Percentiles rank a stretch among this genome's conserved stretches.
Conservation (phyloP, 2,329 filamentous ascomycete species). For the Fusarium concolor region DNA sequence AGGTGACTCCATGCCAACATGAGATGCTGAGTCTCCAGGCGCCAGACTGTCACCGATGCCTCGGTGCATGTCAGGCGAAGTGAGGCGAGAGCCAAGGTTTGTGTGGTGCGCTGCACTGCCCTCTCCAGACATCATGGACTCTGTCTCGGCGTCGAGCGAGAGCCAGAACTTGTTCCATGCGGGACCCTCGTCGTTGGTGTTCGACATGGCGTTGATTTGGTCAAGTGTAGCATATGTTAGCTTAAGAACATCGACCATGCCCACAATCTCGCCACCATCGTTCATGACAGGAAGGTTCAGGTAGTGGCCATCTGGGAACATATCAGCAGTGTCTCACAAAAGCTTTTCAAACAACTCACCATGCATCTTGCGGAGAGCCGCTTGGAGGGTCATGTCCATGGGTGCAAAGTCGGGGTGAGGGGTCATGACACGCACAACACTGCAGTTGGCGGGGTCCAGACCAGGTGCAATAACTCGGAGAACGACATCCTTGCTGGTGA, state of each 20-base stretch:
- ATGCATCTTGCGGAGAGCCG: slow-evolving; percentile 98
- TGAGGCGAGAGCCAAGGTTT: slow-evolving; percentile 75
- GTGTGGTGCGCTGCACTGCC: slow-evolving; percentile 77
- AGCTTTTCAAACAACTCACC: slow-evolving; percentile 66
- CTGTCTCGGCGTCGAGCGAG: slow-evolving; percentile 92
- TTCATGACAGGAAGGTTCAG: slow-evolving; percentile 99
- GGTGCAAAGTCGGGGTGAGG: slow-evolving; percentile 98
- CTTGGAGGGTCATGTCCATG: slow-evolving; percentile 99
- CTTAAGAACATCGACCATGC: slow-evolving; percentile 99
- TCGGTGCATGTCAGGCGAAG: slow-evolving; percentile 82
- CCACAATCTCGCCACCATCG: slow-evolving; percentile 94
- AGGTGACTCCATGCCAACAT: slow-evolving; percentile 84
- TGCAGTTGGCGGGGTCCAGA: slow-evolving; percentile 93
- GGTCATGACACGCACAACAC: slow-evolving; percentile 98
- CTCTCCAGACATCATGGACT: slow-evolving; percentile 95
- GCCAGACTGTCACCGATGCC: slow-evolving; percentile 85
- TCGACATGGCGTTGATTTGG: slow-evolving; percentile 96
- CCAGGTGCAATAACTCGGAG: slow-evolving; percentile 97
- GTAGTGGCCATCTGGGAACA: slow-evolving; percentile 88
- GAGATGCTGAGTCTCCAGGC: slow-evolving; percentile 94
- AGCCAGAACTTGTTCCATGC: slow-evolving; percentile 99
- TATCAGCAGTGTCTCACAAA: slow-evolving; percentile 19
- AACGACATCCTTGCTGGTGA: slow-evolving; percentile 99
- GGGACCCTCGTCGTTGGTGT: slow-evolving; percentile 84
- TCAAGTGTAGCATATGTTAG: slow-evolving; percentile 97